Percentiles rank a stretch among this genome's conserved stretches.
Conservation (phyloP, 1,284 basidiomycete genomes). For the Cutaneotrichosporon dermatis region DNA sequence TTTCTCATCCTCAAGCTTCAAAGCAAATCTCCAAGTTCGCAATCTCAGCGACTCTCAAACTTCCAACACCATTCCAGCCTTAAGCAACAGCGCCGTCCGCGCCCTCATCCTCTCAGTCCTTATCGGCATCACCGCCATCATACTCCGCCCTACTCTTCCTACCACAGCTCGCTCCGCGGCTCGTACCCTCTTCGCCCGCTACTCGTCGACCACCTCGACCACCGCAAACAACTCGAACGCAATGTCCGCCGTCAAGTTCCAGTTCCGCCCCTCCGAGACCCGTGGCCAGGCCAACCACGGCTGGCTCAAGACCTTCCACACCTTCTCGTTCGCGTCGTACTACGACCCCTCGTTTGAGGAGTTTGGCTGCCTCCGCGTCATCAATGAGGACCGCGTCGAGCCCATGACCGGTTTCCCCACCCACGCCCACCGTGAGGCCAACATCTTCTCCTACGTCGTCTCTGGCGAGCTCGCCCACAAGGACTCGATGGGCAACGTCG, state of each 20-base stretch:
- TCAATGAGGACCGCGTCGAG: slow-evolving; percentile 55
- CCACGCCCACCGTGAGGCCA: slow-evolving; percentile 77
- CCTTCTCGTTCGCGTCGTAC: slow-evolving; percentile 73
- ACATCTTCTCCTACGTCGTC: slow-evolving; percentile 83
- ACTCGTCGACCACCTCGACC: neutral
- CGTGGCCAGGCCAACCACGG: slow-evolving; percentile 76
- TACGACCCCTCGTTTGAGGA: slow-evolving; percentile 51
- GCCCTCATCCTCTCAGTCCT: slow-evolving; percentile 4
- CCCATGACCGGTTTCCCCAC: slow-evolving; percentile 75
- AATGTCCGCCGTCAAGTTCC: slow-evolving; percentile 12
- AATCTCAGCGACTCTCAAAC: neutral
- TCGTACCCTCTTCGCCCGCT: slow-evolving; percentile 1
- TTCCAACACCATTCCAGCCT: slow-evolving; percentile 2
- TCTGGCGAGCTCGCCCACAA: slow-evolving; percentile 52
- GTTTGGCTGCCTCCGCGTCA: slow-evolving; percentile 52
- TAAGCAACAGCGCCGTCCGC: neutral
- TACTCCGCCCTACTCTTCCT: slow-evolving; percentile 9
- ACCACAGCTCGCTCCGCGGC: slow-evolving; percentile 7
- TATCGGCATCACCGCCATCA: slow-evolving; percentile 17
- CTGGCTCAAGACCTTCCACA: slow-evolving; percentile 86
- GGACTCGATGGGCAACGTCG: slow-evolving; percentile 84
- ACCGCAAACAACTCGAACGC: neutral
- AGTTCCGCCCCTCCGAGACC: slow-evolving; percentile 58
- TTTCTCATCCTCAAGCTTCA: neutral
- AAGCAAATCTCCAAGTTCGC: neutral